These are phyloP conservation scores for Torrubiellomyces zombiae DNA, from an alignment of 2,329 filamentous ascomycete species.

Conservation along the genomic window DNA sequence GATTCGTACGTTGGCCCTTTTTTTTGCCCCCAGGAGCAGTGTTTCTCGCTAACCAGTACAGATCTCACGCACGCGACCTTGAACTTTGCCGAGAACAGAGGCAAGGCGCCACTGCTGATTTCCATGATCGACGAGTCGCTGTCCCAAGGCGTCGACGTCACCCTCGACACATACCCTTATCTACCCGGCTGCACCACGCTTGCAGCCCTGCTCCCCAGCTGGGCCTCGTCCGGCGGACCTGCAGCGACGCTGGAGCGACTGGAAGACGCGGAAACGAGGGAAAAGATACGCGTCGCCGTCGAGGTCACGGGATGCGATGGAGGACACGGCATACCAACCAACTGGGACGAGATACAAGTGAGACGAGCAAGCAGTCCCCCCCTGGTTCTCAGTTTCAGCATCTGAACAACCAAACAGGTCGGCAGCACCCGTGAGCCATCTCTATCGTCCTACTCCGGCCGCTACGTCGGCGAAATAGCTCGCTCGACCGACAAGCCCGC, in stretches of 20 bases:
- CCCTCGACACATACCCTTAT: constrained; percentile 10
- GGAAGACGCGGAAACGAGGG: constrained; percentile 5
- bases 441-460: constrained; percentile 7
- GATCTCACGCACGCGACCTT: constrained; percentile 10
- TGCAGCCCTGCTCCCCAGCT: constrained; percentile 8
- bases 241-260: constrained; percentile 8
- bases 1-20: constrained; percentile 10
- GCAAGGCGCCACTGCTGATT: constrained; percentile 7
- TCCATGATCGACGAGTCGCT: constrained; percentile 8
- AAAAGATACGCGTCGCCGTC: constrained; percentile 8
- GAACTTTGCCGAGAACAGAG: constrained; percentile 10
- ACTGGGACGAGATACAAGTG: constrained; percentile 11
- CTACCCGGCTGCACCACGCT: constrained; percentile 10
- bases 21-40: neutral
- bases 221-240: constrained; percentile 9
- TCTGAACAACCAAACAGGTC: constrained; percentile 3
- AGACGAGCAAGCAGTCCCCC: too few relatives aligned
- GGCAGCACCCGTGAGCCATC: constrained; percentile 5
- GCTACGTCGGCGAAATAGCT: constrained; percentile 7
- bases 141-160: constrained; percentile 7
- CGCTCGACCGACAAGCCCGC: constrained; percentile 3
- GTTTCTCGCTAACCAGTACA: constrained; percentile 2
- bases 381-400: too few relatives aligned
- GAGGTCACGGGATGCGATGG: constrained; percentile 10
- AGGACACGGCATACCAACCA: constrained; percentile 11